Evolutionary conservation across 2,329 filamentous ascomycete species (phyloP), one percentile per base, ranked within the genome.

Genomic region (Cordyceps farinosa): DNA sequence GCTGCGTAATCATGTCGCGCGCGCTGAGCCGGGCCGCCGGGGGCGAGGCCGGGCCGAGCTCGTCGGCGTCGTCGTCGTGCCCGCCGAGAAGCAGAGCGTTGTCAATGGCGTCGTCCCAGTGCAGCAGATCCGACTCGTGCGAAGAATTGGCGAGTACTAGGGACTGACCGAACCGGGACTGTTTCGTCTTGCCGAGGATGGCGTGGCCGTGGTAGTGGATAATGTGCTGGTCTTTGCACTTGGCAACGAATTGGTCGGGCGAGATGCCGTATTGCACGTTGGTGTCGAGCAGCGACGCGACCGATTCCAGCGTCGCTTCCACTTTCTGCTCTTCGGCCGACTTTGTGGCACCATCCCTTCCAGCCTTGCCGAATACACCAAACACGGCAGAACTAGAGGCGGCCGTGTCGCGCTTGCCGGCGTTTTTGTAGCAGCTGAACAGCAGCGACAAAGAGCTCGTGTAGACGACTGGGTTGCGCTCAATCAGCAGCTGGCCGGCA

Each of bases 161-260:
- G 3, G 55, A 58, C 44, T 58, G 55, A 0, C 30, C 42, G 40
- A 58, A 58, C 10, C 44, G 29, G 17, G 17, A n/a, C 11, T 48
- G 17, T 17, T 58, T 58, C 2, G 44, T 10, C 34, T 40, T 58
- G 17, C 55, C 55, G 29, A 58, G 44, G 30, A 58, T 29, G 32
- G 55, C 55, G 22, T 58, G 55, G 1, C 55, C 55, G 9, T 58
- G 55, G 32, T 58, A 58, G 55, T 58, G 55, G 30, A 58, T 58
- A 9, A 58, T n/a, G 55, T 58, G 55, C 44, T 42, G 55, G 34
- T 48, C 44, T 42, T 27, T 48, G 32, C 55, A 48, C n/a, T 17
- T 8, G 10, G 36, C 42, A 5, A 58, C 7, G 13, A 58, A 58
- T 5, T 11, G 5, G 1, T n/a, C 44, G 11, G 55, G 55, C 42